These are phyloP conservation scores for Lipomyces yarrowii DNA, from an alignment of 1,139 yeast species.

Conservation along the genomic window DNA sequence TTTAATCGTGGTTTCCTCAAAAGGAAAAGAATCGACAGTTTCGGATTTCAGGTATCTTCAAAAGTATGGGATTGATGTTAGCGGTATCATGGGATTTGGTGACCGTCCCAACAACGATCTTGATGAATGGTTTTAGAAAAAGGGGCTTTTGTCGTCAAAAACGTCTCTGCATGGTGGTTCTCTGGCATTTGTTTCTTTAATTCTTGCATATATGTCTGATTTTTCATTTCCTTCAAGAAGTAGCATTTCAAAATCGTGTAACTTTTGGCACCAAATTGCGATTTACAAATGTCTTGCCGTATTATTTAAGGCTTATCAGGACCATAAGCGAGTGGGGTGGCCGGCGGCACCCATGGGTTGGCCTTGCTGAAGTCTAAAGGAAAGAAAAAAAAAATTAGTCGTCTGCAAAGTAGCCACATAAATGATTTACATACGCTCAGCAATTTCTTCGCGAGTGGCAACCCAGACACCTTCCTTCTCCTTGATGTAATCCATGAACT, in stretches of 20 bases:
- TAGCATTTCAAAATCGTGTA: not conserved
- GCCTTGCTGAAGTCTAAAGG: slow-evolving; percentile 22
- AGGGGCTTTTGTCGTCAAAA: not conserved
- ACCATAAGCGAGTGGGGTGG: slow-evolving; percentile 26
- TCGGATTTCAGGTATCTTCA: not conserved
- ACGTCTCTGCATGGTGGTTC: too few species aligned
- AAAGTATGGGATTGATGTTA: not conserved
- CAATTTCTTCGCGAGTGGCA: slow-evolving; percentile 46
- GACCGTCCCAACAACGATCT: not conserved
- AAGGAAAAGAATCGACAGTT: not conserved
- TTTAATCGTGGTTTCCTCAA: not conserved
- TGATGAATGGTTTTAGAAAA: not conserved
- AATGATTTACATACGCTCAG: slow-evolving; percentile 31
- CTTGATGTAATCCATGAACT: slow-evolving; percentile 44
- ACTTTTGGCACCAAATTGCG: not conserved
- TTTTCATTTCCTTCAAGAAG: not conserved
- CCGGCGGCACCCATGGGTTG: slow-evolving; percentile 28
- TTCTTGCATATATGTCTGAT: not conserved
- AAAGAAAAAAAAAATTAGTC: not conserved
- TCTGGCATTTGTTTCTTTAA: not conserved
- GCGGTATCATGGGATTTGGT: not conserved
- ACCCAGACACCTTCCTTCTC: slow-evolving; percentile 45
- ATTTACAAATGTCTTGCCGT: not conserved
- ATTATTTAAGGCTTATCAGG: slow-evolving; percentile 11
- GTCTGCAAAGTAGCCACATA: not conserved